Percentiles rank a stretch among this genome's conserved stretches.
Evolutionary conservation across 1,284 basidiomycete genomes (phyloP).

Genomic region (Tranzscheliella williamsii): DNA sequence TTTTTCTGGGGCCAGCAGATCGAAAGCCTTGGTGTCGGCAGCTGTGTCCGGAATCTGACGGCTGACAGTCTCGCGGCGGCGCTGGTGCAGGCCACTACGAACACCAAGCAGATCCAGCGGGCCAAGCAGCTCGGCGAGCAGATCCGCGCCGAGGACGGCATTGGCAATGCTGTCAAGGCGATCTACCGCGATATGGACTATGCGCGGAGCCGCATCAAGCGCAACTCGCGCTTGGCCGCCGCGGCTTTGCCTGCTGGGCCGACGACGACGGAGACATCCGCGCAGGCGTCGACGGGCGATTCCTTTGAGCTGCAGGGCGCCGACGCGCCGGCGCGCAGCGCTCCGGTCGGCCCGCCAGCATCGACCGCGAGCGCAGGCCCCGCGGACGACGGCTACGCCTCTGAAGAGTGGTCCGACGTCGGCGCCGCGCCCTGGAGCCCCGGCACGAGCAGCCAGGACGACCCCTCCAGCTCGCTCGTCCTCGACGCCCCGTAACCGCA

Average conservation of each 20-base stretch:
- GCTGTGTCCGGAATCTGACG: slow-evolving; percentile 80
- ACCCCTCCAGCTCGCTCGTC: not conserved
- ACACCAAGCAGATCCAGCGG: slow-evolving; percentile 80
- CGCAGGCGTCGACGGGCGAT: too few species aligned
- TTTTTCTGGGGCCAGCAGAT: slow-evolving; percentile 92
- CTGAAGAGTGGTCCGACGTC: slow-evolving; percentile 49
- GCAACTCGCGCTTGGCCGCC: slow-evolving; percentile 5
- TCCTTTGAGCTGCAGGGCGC: not conserved
- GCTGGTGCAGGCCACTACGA: slow-evolving; percentile 77
- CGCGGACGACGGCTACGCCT: slow-evolving; percentile 18
- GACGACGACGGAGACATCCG: not conserved
- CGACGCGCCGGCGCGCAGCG: slow-evolving; percentile 4
- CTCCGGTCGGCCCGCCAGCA: not conserved
- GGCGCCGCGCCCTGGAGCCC: slow-evolving; percentile 20
- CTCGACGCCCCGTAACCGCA: too few species aligned
- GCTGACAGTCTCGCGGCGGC: slow-evolving; percentile 77
- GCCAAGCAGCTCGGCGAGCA: slow-evolving; percentile 70
- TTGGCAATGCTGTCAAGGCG: slow-evolving; percentile 50
- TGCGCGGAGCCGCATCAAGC: slow-evolving; percentile 48
- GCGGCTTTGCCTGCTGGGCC: too few species aligned
- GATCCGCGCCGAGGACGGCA: slow-evolving; percentile 66
- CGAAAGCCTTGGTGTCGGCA: slow-evolving; percentile 86
- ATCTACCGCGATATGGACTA: slow-evolving; percentile 57
- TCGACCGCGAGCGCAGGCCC: too few species aligned
- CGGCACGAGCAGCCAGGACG: not conserved